These are phyloP conservation scores for Poronia punctata DNA, from an alignment of 495 filamentous ascomycete species.

Conservation along the genomic window DNA sequence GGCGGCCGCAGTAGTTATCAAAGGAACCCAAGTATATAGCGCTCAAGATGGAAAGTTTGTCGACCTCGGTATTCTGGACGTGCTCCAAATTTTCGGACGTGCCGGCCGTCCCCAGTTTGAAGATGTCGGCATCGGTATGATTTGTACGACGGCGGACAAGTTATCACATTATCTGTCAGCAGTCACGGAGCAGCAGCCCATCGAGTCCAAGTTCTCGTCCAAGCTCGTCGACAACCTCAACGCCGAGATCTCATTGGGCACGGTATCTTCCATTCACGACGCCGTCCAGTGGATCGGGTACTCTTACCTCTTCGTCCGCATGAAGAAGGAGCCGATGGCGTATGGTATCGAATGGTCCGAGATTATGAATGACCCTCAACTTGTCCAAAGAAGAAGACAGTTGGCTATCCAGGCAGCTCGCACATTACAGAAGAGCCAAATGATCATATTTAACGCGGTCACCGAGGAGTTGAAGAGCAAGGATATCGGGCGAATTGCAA, in stretches of 20 bases:
- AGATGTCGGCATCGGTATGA: conserved; percentile 92
- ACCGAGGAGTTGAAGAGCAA: conserved; percentile 89
- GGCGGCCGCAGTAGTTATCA: conserved; percentile 94
- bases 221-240: conserved; percentile 95
- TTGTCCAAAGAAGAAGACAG: conserved; percentile 74
- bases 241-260: conserved; percentile 88
- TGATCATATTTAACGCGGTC: conserved; percentile 95
- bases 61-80: conserved; percentile 93
- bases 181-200: conserved; percentile 91
- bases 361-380: conserved; percentile 72
- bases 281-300: conserved; percentile 96
- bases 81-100: conserved; percentile 97
- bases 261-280: conserved; percentile 89
- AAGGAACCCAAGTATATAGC: conserved; percentile 95
- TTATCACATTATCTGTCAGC: conserved; percentile 86
- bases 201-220: conserved; percentile 86
- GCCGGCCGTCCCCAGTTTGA: conserved; percentile 96
- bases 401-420: conserved; percentile 81
- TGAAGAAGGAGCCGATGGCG: conserved; percentile 81
- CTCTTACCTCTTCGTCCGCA: conserved; percentile 93
- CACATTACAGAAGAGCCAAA: conserved; percentile 82
- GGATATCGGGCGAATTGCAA: conserved; percentile 92
- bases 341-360: conserved; percentile 98
- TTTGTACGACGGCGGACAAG: conserved; percentile 90
- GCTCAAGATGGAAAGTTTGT: conserved; percentile 93